phyloP scores from a whole-genome alignment of 2,329 filamentous ascomycete species.

The Colletotrichum sp. region DNA sequence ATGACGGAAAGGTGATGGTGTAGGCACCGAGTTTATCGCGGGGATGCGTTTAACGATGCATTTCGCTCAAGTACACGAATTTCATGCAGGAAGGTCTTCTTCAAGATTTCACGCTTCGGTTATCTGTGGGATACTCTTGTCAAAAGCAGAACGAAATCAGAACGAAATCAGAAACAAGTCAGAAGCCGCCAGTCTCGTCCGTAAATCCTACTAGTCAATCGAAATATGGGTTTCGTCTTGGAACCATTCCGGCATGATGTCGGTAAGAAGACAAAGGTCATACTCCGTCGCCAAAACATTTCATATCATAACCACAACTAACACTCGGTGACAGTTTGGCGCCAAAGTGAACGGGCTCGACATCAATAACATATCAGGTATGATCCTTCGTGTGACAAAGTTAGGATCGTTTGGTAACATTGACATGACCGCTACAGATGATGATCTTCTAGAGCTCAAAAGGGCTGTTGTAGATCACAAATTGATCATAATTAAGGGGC shows the following conservation, averaged over 20 bases:
- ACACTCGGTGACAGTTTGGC: conserved; percentile 26
- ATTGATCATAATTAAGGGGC: conserved; percentile 47
- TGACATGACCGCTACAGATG: conserved; percentile 28
- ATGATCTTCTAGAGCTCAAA: conserved; percentile 38
- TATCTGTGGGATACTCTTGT: background rate
- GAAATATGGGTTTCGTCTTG: background rate
- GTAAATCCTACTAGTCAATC: background rate
- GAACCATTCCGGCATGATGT: background rate
- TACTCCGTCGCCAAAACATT: background rate
- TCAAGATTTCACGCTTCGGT: background rate
- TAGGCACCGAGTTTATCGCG: background rate
- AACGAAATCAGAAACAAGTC: background rate
- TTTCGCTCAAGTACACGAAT: background rate
- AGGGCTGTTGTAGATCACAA: conserved; percentile 48
- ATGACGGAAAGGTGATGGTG: background rate
- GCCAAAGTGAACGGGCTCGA: conserved; percentile 35
- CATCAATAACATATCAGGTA: conserved; percentile 38
- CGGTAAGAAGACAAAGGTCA: background rate
- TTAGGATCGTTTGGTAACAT: background rate
- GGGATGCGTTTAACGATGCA: background rate
- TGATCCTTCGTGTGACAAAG: background rate
- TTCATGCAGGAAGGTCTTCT: background rate
- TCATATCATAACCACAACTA: background rate
- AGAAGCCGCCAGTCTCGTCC: background rate
- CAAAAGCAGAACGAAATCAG: background rate